Conservation (phyloP, 2,329 filamentous ascomycete genomes). For the Fusarium phyllophilum region DNA sequence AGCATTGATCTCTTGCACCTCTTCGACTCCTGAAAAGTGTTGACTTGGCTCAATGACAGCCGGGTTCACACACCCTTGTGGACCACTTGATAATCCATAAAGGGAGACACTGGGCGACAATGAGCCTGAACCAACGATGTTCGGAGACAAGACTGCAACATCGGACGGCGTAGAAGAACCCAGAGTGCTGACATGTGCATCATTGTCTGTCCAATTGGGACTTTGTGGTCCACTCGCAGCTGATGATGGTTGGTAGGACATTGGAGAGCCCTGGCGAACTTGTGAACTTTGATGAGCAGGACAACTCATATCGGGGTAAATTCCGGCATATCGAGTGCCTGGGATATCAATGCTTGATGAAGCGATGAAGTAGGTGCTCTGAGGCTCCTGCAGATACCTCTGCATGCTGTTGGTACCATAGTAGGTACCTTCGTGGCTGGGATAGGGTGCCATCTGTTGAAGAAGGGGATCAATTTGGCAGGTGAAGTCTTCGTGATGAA, state of each 20-base stretch:
- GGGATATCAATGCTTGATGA: background rate
- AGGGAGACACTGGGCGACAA: slow-evolving; percentile 22
- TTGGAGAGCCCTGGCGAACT: slow-evolving; percentile 28
- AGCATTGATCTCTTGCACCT: background rate
- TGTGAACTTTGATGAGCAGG: slow-evolving; percentile 1
- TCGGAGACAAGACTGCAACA: slow-evolving; percentile 16
- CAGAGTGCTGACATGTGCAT: slow-evolving; percentile 17
- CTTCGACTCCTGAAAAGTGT: background rate
- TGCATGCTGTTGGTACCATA: slow-evolving; percentile 18
- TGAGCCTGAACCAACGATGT: slow-evolving; percentile 9
- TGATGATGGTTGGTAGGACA: slow-evolving; percentile 32
- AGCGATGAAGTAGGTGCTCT: slow-evolving; percentile 4
- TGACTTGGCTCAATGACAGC: slow-evolving; percentile 26
- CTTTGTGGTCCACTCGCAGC: slow-evolving; percentile 30
- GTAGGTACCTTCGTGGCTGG: background rate
- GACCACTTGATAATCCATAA: slow-evolving; percentile 14
- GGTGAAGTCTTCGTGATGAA: slow-evolving; percentile 4
- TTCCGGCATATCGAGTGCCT: background rate
- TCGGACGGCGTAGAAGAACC: slow-evolving; percentile 35
- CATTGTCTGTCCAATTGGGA: slow-evolving; percentile 30
- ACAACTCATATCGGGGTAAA: slow-evolving; percentile 3
- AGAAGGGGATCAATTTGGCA: slow-evolving; percentile 27
- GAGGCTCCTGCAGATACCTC: slow-evolving; percentile 27
- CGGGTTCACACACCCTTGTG: slow-evolving; percentile 31
- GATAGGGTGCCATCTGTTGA: background rate